Conservation (phyloP, 768 basidiomycete genomes). For the Russula sp. region DNA sequence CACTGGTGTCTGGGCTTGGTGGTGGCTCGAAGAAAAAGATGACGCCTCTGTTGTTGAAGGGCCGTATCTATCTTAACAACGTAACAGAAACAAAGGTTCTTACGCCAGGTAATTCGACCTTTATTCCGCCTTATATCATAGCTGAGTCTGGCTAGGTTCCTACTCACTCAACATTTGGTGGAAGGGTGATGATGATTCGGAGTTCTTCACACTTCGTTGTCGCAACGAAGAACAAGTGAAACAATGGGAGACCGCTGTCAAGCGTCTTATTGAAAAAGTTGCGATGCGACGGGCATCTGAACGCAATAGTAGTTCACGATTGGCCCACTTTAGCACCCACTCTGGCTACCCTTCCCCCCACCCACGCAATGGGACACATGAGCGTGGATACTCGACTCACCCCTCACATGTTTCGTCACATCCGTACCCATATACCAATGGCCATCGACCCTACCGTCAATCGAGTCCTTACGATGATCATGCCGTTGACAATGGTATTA, state of each 20-base stretch:
- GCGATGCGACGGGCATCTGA: slow-evolving; percentile 69
- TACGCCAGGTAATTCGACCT: slow-evolving; percentile 56
- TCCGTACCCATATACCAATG: slow-evolving; percentile 31
- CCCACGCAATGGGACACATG: slow-evolving; percentile 17
- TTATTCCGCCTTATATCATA: slow-evolving; percentile 10
- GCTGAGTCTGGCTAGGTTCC: slow-evolving; percentile 41
- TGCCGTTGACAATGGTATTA: slow-evolving; percentile 30
- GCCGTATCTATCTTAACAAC: slow-evolving; percentile 95
- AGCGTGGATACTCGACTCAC: slow-evolving; percentile 32
- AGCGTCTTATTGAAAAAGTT: slow-evolving; percentile 77
- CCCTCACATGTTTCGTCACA: slow-evolving; percentile 24
- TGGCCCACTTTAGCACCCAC: slow-evolving; percentile 44
- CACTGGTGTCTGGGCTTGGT: slow-evolving; percentile 49
- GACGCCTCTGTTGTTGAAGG: slow-evolving; percentile 85
- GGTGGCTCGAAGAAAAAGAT: slow-evolving; percentile 67
- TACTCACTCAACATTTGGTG: slow-evolving; percentile 90
- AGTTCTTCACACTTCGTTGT: slow-evolving; percentile 93
- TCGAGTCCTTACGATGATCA: slow-evolving; percentile 26
- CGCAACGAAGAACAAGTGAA: slow-evolving; percentile 87
- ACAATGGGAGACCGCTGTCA: slow-evolving; percentile 90
- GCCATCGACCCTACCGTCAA: slow-evolving; percentile 30
- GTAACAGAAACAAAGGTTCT: slow-evolving; percentile 65
- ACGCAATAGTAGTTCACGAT: slow-evolving; percentile 55
- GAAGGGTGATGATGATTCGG: slow-evolving; percentile 90
- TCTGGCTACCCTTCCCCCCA: slow-evolving; percentile 43